Evolutionary conservation across 495 filamentous ascomycete genomes (phyloP), one percentile per base, ranked within the genome.

Genomic region (Hypoxylon intermedium): DNA sequence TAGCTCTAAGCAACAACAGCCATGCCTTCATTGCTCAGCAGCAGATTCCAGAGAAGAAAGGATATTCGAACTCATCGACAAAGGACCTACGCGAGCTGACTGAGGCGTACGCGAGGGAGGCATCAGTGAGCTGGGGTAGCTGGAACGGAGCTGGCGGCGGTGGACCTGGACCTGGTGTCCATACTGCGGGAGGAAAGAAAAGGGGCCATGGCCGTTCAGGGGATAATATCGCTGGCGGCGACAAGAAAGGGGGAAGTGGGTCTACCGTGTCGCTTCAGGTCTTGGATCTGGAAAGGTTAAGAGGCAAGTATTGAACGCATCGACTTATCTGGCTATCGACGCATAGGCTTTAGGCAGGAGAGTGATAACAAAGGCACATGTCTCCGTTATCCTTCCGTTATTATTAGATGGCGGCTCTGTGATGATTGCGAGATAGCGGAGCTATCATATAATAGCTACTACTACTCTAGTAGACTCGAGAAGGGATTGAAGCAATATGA

Each of bases 81-180:
- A 65, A 59, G 26, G 70, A 71, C 18, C 34, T 67, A 1, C 33
- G 46, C 23, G 61, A 68, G 16, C 42, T 68, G 33, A 67, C 68
- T 0, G 58, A 69, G 24, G 47, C 65, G 33, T 69, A 68, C 11
- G 66, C 43, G 9, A 57, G 63, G 6, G 67, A 70, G 24, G 38
- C 55, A 19, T 55, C 67, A 5, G 65, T 58, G 30, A 70, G 70
- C 28, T 72, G 69, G 69, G 70, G 68, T 0, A 71, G 70, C 40
- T 67, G 69, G 69, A 55, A 41, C 38, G 66, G 64, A n/a, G 50
- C 46, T 0, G 65, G 71, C 2, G 69, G 69, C 1, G 65, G 67
- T n/a, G 65, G 62, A 3, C 60, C 58, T 0, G 67, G 64, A 0
- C 60, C 70, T 12, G 46, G 12, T 15, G 13, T 45, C 2, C n/a